phyloP scores from a whole-genome alignment of 2,329 filamentous ascomycete species.

The Fusarium nurragi region DNA sequence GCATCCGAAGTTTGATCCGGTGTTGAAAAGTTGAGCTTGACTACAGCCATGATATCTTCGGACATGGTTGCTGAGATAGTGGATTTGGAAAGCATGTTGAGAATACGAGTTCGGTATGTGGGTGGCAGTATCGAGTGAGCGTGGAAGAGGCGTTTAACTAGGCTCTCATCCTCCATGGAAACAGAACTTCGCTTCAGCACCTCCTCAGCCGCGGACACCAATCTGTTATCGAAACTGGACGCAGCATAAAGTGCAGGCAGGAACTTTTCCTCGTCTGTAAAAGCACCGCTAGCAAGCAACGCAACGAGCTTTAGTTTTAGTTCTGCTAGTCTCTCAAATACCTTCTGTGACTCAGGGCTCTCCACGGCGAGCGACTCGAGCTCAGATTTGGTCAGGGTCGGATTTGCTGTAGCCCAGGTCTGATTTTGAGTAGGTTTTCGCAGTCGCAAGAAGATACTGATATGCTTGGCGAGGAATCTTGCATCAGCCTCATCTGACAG shows the following conservation, averaged over 20 bases:
- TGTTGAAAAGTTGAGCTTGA: constrained; percentile 70
- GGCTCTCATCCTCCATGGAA: constrained; percentile 72
- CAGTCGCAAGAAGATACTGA: constrained; percentile 75
- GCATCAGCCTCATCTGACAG: constrained; percentile 75
- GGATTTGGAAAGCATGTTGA: constrained; percentile 81
- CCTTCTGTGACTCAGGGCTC: constrained; percentile 70
- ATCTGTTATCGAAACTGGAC: constrained; percentile 80
- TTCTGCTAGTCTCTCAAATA: constrained; percentile 52
- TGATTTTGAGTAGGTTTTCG: constrained; percentile 45
- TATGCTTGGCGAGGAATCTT: constrained; percentile 75
- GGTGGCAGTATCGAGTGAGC: constrained; percentile 79
- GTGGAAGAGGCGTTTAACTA: constrained; percentile 74
- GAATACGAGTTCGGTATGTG: constrained; percentile 79
- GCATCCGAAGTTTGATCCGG: constrained; percentile 8
- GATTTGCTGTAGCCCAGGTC: constrained; percentile 48
- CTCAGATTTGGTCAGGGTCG: constrained; percentile 47
- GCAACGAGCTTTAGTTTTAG: constrained; percentile 68
- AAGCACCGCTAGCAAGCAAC: constrained; percentile 85
- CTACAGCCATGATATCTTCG: constrained; percentile 72
- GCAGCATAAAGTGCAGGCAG: constrained; percentile 85
- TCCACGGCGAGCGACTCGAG: constrained; percentile 46
- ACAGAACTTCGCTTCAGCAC: constrained; percentile 82
- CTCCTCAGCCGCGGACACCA: constrained; percentile 88
- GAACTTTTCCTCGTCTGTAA: constrained; percentile 84
- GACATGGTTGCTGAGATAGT: constrained; percentile 75